Base-by-base conservation (phyloP, 495 filamentous ascomycete species). In the Penicillium waksmanii region DNA sequence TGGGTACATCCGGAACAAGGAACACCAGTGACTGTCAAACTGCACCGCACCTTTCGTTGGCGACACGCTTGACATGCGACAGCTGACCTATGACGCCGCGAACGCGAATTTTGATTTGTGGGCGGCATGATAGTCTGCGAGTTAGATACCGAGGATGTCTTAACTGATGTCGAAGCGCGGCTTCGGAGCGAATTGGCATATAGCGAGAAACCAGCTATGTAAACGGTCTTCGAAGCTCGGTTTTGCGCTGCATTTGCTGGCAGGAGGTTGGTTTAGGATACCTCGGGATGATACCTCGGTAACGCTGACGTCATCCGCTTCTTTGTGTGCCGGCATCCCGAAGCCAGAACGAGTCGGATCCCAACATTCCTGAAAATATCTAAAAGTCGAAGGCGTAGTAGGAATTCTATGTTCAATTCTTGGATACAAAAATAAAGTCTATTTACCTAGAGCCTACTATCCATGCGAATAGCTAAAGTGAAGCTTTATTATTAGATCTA, bases 21-120 rank as follows among this genome's bases (percentile, higher is more conserved):
- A 1, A 73, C 42, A 4, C 70, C 70, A 2, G 73, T 75, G 18
- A 73, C 59, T 5, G 59, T 63, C 25, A 73, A 25, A 35, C 66
- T 73, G 50, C 72, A 75, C 17, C 72, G 72, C 2, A 75, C 72
- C 60, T 73, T 75, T 13, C 72, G 72, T 52, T 67, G 58, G 13
- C 72, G 66, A 46, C 72, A 75, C 17, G 58, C 47, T 12, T 73
- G 62, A 34, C 72, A 75, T 2, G 72, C 72, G 17, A 73, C 62
- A 8, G 66, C 60, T 0, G 72, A 75, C 43, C 70, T 58, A 53
- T 70, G 65, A 71, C 77, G 69, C 67, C 75, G 65, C 43, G 66
- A 48, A 15, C 57, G 21, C 18, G 54, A 3, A 23, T 33, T 33
- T 47, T 55, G 36, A 27, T 34, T 43, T 31, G 40, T n/a, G 13